Evolutionary conservation across 1,284 basidiomycete genomes (phyloP).

Genomic region (Naganishia sp.): DNA sequence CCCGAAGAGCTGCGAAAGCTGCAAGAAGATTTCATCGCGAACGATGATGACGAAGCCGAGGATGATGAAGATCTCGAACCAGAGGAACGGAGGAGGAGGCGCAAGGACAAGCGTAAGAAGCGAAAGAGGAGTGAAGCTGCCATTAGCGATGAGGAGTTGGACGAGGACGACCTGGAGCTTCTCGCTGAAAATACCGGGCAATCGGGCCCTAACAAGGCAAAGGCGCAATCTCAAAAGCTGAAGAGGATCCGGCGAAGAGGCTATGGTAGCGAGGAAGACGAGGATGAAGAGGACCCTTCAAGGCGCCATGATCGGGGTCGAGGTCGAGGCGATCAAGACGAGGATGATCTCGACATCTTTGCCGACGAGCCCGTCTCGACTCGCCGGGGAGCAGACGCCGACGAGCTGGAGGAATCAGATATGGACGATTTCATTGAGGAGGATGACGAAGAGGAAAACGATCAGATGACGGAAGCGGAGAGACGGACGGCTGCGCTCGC

Average conservation of each 20-base stretch:
- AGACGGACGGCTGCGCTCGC: conserved; percentile 60
- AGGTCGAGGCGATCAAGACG: not conserved
- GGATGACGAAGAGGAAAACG: conserved; percentile 61
- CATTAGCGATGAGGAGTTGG: conserved; percentile 61
- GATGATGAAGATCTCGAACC: conserved; percentile 41
- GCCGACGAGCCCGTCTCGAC: conserved; percentile 47
- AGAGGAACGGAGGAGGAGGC: conserved; percentile 40
- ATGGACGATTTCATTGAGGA: conserved; percentile 90
- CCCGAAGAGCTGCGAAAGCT: conserved; percentile 52
- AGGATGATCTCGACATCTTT: conserved; percentile 45
- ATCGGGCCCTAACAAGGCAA: conserved; percentile 51
- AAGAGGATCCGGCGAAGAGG: conserved; percentile 45
- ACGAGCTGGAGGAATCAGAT: conserved; percentile 59
- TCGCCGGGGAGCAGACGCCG: conserved; percentile 36
- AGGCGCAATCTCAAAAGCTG: conserved; percentile 39
- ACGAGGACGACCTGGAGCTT: conserved; percentile 93
- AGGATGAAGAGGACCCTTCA: conserved; percentile 58
- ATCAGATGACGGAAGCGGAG: conserved; percentile 67
- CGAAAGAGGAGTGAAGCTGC: conserved; percentile 39
- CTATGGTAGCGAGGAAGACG: conserved; percentile 56
- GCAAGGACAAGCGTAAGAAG: conserved; percentile 44
- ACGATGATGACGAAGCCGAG: conserved; percentile 52
- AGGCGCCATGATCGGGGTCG: not conserved
- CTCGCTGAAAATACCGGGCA: conserved; percentile 89
- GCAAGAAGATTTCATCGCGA: conserved; percentile 54